Evolutionary conservation across 352 stramenopile species (phyloP), one percentile per base, ranked within the genome.

Genomic region (Pythium sukuiense): DNA sequence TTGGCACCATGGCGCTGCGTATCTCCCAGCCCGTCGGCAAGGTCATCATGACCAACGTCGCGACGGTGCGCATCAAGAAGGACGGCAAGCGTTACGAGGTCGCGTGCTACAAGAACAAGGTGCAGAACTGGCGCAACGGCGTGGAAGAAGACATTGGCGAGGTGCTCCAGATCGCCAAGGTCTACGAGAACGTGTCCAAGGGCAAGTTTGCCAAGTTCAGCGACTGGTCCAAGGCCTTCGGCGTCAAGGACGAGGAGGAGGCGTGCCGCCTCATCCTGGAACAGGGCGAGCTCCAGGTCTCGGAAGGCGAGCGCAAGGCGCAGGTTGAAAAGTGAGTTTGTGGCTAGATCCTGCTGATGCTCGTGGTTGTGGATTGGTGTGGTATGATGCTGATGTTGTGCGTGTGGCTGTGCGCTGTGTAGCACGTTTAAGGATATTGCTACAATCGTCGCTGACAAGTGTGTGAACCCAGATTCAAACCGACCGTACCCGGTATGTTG

Each of bases 71-170:
- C 45, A 88, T 99, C 52, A 93, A 98, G 63, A 95, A 93, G 50
- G 77, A 80, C 46, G 97, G 97, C n/a, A 97, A 99, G 72, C 88
- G 96, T 46, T 99, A 99, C 74, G 97, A 99, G 79, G 97, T 99
- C 57, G 97, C 97, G 13, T 99, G 96, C 76, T 99, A 99, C 82
- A 95, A 96, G 65, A 99, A 99, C 88, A 99, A 99, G 77, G 95
- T 98, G 32, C 81, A 99, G 30, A 98, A 99, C 81, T 99, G 97
- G 87, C 90, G 98, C 59, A 97, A 98, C 76, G 95, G 97, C 57
- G 89, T 99, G 37, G 97, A 99, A 79, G 98, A 89, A 52, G 97
- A 99, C 82, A 87, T 99, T 45, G 93, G 96, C 59, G 97, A 99
- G 82, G 97, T 99, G 39, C 84, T 99, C 30, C 97, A 99, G 83